These are phyloP conservation scores for Gracilaria gracilis DNA, from an alignment of 23 red algal species.

Conservation along the genomic window DNA sequence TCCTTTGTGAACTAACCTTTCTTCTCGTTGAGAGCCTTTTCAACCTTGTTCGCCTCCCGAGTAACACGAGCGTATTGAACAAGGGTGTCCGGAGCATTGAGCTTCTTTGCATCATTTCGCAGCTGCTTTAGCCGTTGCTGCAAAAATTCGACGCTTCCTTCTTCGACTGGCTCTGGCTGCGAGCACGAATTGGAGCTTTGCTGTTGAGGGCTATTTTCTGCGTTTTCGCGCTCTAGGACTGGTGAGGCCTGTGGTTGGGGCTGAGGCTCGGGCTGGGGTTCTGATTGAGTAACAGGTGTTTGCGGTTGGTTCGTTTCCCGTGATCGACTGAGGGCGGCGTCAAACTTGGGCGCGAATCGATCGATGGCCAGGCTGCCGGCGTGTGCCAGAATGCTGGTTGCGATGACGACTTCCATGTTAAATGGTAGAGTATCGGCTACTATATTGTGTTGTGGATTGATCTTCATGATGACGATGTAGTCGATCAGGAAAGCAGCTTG, in stretches of 20 bases:
- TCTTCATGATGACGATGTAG: too few species aligned
- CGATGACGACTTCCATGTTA: slow-evolving; percentile 33
- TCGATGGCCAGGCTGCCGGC: slow-evolving; percentile 1
- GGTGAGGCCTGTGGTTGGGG: background rate
- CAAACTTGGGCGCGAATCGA: background rate
- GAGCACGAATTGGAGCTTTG: background rate
- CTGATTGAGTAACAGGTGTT: background rate
- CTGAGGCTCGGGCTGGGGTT: background rate
- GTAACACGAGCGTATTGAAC: slow-evolving; percentile 71
- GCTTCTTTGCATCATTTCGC: slow-evolving; percentile 31
- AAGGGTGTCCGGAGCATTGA: slow-evolving; percentile 58
- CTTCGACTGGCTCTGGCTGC: slow-evolving; percentile 10
- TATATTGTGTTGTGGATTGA: too few species aligned
- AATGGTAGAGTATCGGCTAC: background rate
- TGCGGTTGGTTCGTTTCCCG: background rate
- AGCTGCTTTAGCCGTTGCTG: slow-evolving; percentile 29
- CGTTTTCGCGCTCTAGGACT: background rate
- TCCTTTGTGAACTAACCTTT: slow-evolving; percentile 42
- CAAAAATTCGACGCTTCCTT: slow-evolving; percentile 36
- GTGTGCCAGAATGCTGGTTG: slow-evolving; percentile 10
- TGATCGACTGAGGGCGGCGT: background rate
- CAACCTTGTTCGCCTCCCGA: slow-evolving; percentile 66
- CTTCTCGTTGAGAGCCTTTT: slow-evolving; percentile 58
- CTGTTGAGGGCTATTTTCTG: background rate
- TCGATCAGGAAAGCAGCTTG: too few species aligned